These are phyloP conservation scores for Fonsecaea pedrosoi DNA, from an alignment of 2,329 filamentous ascomycete species.

Conservation along the genomic window DNA sequence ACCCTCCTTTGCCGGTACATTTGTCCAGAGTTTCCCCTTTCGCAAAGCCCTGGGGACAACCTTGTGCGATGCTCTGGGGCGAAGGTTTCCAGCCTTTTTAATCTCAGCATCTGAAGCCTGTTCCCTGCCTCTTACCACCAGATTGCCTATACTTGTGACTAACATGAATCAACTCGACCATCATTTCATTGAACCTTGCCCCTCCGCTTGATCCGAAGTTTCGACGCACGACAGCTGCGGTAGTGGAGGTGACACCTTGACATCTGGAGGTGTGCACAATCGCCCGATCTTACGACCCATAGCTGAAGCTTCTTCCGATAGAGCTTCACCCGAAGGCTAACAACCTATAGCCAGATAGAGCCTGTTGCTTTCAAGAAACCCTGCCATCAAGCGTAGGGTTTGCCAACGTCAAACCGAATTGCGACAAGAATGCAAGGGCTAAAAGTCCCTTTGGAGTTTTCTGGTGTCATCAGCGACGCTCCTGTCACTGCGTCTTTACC, in stretches of 20 bases:
- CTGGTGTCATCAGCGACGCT: neutral
- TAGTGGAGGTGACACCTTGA: neutral
- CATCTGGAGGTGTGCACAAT: neutral
- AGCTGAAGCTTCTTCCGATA: neutral
- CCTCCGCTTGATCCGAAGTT: conserved; percentile 3
- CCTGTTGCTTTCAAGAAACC: neutral
- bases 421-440: neutral
- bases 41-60: neutral
- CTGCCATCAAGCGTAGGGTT: neutral
- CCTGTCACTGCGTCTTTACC: neutral
- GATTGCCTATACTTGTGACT: neutral
- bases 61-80: neutral
- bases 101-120: neutral
- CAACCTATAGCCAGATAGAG: neutral
- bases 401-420: neutral
- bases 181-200: neutral
- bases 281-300: neutral
- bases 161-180: neutral
- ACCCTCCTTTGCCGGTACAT: neutral
- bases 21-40: neutral
- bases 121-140: neutral
- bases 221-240: neutral
- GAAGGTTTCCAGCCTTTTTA: neutral
- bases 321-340: neutral
- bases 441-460: neutral